Conservation (phyloP, 129 eudicot species). For the Flaveria trinervia region DNA sequence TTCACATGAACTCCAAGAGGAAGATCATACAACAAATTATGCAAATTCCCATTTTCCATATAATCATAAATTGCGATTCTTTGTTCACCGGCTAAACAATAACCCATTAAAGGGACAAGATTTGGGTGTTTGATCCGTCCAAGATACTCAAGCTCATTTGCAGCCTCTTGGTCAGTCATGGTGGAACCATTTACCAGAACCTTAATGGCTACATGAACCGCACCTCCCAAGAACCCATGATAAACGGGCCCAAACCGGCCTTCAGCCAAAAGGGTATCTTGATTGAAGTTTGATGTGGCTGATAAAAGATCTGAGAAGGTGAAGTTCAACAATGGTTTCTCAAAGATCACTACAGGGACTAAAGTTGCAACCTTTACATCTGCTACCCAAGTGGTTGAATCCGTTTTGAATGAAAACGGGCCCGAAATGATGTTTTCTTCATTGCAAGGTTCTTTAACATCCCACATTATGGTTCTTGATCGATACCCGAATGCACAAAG, state of each 20-base stretch:
- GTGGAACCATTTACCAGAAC: conserved; percentile 81
- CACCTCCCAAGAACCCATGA: conserved; percentile 70
- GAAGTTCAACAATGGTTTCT: conserved; percentile 82
- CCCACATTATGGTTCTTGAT: conserved; percentile 67
- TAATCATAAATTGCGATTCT: conserved; percentile 74
- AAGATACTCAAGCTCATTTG: conserved; percentile 73
- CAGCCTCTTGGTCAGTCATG: conserved; percentile 81
- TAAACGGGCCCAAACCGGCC: conserved; percentile 85
- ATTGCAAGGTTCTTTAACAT: conserved; percentile 50
- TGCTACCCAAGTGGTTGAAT: conserved; percentile 92
- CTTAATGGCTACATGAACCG: conserved; percentile 71
- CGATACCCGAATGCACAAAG: conserved; percentile 66
- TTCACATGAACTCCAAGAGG: conserved; percentile 67
- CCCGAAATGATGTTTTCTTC: conserved; percentile 71
- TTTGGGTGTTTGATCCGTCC: conserved; percentile 76
- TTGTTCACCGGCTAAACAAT: conserved; percentile 84
- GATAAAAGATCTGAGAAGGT: conserved; percentile 81
- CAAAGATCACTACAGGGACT: conserved; percentile 80
- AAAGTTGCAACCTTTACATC: conserved; percentile 77
- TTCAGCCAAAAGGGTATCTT: conserved; percentile 73
- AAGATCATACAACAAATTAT: conserved; percentile 66
- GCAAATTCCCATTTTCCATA: conserved; percentile 81
- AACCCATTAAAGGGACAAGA: conserved; percentile 80
- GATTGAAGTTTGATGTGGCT: conserved; percentile 80
- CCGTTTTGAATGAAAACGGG: conserved; percentile 84